A percentile compares a stretch with the other conserved stretches of the same genome.
Conservation (phyloP, 352 stramenopile species). For the Achlya hypogyna region DNA sequence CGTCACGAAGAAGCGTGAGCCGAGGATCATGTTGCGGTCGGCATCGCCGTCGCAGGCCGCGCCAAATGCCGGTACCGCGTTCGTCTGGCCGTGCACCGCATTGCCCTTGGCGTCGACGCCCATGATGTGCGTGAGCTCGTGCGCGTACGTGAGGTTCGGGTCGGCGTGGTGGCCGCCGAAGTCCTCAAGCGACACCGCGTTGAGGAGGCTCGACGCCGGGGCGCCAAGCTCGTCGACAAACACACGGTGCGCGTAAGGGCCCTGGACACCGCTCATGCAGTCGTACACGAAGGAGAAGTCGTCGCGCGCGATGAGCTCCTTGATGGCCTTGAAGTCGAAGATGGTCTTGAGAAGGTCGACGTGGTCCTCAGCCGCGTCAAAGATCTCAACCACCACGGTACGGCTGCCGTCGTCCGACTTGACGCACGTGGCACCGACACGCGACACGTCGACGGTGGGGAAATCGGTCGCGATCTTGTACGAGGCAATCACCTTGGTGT, state of each 20-base stretch:
- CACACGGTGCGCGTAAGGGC: conserved; percentile 91
- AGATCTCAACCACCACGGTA: conserved; percentile 94
- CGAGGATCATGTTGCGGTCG: conserved; percentile 98
- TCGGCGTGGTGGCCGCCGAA: conserved; percentile 96
- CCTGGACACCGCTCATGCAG: conserved; percentile 97
- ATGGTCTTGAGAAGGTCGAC: conserved; percentile 91
- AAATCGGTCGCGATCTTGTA: conserved; percentile 89
- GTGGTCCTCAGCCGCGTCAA: conserved; percentile 96
- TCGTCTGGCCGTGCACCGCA: conserved; percentile 66
- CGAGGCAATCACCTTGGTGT: conserved; percentile 91
- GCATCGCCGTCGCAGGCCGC: conserved; percentile 97
- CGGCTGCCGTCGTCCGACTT: conserved; percentile 83
- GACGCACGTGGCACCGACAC: conserved; percentile 55
- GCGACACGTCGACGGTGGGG: conserved; percentile 62
- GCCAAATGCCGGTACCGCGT: conserved; percentile 79
- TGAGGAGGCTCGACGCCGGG: conserved; percentile 77
- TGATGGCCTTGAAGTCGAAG: conserved; percentile 96
- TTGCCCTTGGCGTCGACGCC: conserved; percentile 83
- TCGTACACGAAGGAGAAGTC: conserved; percentile 97
- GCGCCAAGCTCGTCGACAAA: conserved; percentile 95
- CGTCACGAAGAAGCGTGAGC: conserved; percentile 97
- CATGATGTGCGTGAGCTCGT: conserved; percentile 94
- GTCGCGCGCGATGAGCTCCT: conserved; percentile 82
- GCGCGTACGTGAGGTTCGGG: conserved; percentile 98
- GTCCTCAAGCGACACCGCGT: conserved; percentile 93